Evolutionary conservation across 2,329 filamentous ascomycete species (phyloP), one percentile per base, ranked within the genome.

Genomic region (Pezicula radicicola): DNA sequence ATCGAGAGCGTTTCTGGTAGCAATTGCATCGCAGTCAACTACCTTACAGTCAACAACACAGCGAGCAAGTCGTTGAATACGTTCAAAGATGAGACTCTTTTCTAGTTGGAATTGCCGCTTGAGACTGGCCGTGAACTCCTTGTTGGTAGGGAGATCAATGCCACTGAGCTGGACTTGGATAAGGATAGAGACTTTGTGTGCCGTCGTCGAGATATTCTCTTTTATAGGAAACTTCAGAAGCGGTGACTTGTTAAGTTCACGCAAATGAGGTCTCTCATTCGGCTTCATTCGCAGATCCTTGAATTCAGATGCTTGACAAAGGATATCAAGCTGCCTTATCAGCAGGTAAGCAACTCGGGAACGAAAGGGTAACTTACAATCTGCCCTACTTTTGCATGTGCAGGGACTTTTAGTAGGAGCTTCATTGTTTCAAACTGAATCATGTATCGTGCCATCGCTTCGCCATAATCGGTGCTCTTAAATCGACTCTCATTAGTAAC

Each of bases 401-500:
- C 68, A n/a, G 80, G 78, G 48, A 94, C 74, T 0, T 73, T 73
- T 41, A 93, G 70, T 13, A 95, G 75, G 1, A 75, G 67, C 60
- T 84, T 86, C 89, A 94, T 95, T 0, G 89, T 94, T 36, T 87
- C 79, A 60, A 92, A 92, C 19, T 82, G 82, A 3, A 94, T 74
- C 71, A 90, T 93, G 66, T 93, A 95, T 45, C 83, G 81, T 41
- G 89, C 88, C 90, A 96, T 95, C 4, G 87, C 86, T 51, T 87
- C 78, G 1, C 90, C 90, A 62, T 87, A 89, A 46, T 85, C 82
- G 0, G 88, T 93, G 42, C 81, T 83, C 25, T 70, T 74, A 45
- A 93, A 76, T 4, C 69, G 69, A 0, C 73, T 66, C 2, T 68
- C 65, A 18, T 66, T 55, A 2, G 74, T 75, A 12, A 91, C 73